These are phyloP conservation scores for Gloeopeniophorella convolvens DNA, from an alignment of 768 basidiomycete genomes.

Conservation along the genomic window DNA sequence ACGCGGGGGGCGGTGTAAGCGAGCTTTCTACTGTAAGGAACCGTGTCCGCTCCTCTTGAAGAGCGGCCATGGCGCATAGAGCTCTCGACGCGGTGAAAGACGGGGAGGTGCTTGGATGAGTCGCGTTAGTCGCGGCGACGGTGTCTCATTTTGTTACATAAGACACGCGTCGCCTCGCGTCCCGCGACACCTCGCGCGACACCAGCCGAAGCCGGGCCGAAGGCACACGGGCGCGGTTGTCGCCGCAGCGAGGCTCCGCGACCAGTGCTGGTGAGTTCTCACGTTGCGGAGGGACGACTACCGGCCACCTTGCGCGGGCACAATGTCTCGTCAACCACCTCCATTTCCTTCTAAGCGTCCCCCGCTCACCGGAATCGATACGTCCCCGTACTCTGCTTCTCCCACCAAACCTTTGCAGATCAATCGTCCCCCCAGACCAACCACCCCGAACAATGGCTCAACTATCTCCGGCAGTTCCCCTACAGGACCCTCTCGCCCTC, in stretches of 20 bases:
- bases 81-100: neutral
- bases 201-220: no score
- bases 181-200: no score
- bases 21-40: neutral
- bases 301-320: neutral
- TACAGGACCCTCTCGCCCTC: conserved; percentile 19
- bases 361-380: neutral
- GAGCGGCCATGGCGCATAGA: neutral
- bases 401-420: conserved; percentile 19
- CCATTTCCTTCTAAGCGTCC: conserved; percentile 13
- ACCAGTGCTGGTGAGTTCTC: no score
- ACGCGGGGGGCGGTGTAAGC: neutral
- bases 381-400: conserved; percentile 1
- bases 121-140: no score
- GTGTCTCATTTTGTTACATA: conserved; percentile 5
- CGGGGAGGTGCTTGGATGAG: no score
- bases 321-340: conserved; percentile 14
- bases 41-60: neutral
- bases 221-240: no score
- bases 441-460: conserved; percentile 20
- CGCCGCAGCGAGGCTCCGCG: no score
- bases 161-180: neutral
- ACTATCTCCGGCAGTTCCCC: conserved; percentile 14
- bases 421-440: conserved; percentile 17
- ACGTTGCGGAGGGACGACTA: no score